These are phyloP conservation scores for Aegilops bicornis DNA, from an alignment of 176 grass and related monocot species.

Conservation along the genomic window DNA sequence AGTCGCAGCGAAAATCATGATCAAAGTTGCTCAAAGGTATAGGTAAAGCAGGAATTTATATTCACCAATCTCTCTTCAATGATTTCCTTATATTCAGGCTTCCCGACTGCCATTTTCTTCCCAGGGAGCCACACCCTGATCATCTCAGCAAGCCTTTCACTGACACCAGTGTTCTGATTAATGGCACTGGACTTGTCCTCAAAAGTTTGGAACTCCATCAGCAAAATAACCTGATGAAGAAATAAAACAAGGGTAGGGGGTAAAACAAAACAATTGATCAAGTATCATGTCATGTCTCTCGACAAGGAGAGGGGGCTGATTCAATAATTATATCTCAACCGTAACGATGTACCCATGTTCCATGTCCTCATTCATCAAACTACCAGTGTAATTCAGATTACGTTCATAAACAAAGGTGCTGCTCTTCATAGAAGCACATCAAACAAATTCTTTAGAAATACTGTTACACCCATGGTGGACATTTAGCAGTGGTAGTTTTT, in stretches of 20 bases:
- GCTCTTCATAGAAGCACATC: neutral
- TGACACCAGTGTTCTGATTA: slow-evolving; percentile 9
- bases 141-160: neutral
- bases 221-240: neutral
- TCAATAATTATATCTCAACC: neutral
- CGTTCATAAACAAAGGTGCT: neutral
- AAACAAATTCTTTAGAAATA: neutral
- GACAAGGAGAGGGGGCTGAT: neutral
- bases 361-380: neutral
- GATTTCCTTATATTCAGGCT: neutral
- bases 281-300: neutral
- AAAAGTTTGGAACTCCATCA: neutral
- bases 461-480: too few species aligned
- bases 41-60: neutral
- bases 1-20: neutral
- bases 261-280: neutral
- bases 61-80: neutral
- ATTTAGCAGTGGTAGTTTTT: too few species aligned
- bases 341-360: neutral
- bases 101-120: neutral
- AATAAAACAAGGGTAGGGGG: neutral
- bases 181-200: slow-evolving; percentile 10
- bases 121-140: neutral
- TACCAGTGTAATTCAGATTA: neutral
- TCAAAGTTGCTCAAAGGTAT: neutral